Base-by-base conservation (phyloP, 176 grass and related monocot species). In the Avena atlantica region DNA sequence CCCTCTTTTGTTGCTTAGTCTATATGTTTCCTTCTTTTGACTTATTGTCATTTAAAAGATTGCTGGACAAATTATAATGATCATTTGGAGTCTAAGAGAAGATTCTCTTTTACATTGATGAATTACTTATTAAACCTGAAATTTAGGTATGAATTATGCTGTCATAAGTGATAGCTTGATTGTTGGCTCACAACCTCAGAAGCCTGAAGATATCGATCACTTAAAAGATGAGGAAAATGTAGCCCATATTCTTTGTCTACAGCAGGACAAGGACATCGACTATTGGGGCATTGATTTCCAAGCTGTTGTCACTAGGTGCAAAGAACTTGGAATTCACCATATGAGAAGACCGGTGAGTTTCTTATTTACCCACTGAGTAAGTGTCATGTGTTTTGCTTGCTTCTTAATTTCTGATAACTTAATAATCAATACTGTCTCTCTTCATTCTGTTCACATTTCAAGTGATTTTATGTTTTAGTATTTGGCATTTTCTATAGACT, bases 121-220 rank as follows among this genome's bases (percentile, higher is more conserved):
- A 71, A 68, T 25, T 90, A 59, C 62, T 76, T 58, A 14, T 19
- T 55, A 52, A 17, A 36, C 6, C 34, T 85, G 55, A 73, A 62
- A 86, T 69, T 25, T 88, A 96, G 92, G 92, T 84, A 96, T 93
- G 90, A 96, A 96, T 86, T 98, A 94, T 80, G 91, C 90, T 86
- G 74, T 94, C 65, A 91, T 98, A 88, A 98, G 52, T 23, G 92
- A 94, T 69, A 87, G 82, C 85, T 88, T 98, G 82, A 96, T 98
- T 87, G 93, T 98, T 85, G 93, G 93, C 36, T 94, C 93, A 3
- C 96, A 94, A 90, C 96, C 96, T 95, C 93, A 96, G 65, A 96
- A 90, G 51, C 92, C 92, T 14, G 83, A 91, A 80, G 97, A 96
- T 89, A 94, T 96, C 11, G 80, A 96, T 89, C 89, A 93, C 81